phyloP scores from a whole-genome alignment of 192 early-diverging fungal species.

The Tieghemiomyces parasiticus region DNA sequence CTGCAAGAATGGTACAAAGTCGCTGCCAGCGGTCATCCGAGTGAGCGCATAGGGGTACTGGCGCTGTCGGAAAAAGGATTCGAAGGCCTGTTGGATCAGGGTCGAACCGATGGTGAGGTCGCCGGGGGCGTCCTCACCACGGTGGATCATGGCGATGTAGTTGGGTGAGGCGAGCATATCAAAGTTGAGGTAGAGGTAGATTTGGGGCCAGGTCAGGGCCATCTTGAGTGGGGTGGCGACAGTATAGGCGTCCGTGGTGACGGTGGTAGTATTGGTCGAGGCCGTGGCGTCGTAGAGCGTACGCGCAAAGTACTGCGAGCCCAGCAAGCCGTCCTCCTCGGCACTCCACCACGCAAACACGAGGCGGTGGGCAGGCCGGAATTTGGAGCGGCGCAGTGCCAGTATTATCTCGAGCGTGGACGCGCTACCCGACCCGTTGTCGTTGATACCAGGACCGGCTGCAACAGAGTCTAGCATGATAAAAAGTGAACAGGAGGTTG shows the following conservation, averaged over 20 bases:
- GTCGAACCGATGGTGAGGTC: slow-evolving; percentile 29
- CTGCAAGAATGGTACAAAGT: slow-evolving; percentile 51
- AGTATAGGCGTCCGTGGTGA: background rate
- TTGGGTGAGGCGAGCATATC: slow-evolving; percentile 63
- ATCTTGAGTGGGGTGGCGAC: too few relatives aligned
- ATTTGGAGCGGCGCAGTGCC: slow-evolving; percentile 26
- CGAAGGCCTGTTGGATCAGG: slow-evolving; percentile 40
- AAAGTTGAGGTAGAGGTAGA: slow-evolving; percentile 51
- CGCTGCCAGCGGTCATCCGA: slow-evolving; percentile 42
- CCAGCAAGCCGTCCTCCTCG: slow-evolving; percentile 52
- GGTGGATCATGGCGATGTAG: slow-evolving; percentile 45
- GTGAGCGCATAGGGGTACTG: slow-evolving; percentile 31
- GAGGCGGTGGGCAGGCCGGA: slow-evolving; percentile 34
- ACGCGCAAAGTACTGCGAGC: slow-evolving; percentile 42
- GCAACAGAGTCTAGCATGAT: slow-evolving; percentile 52
- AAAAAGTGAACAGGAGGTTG: too few relatives aligned
- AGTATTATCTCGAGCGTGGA: slow-evolving; percentile 43
- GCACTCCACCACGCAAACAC: slow-evolving; percentile 63
- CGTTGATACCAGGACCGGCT: slow-evolving; percentile 51
- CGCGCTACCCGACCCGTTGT: slow-evolving; percentile 48
- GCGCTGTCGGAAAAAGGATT: slow-evolving; percentile 34
- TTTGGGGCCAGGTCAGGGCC: slow-evolving; percentile 21
- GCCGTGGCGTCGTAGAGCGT: slow-evolving; percentile 10
- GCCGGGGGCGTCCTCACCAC: slow-evolving; percentile 41
- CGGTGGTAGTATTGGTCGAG: background rate